phyloP scores from a whole-genome alignment of 352 stramenopile species.

The Pythium graminicola region DNA sequence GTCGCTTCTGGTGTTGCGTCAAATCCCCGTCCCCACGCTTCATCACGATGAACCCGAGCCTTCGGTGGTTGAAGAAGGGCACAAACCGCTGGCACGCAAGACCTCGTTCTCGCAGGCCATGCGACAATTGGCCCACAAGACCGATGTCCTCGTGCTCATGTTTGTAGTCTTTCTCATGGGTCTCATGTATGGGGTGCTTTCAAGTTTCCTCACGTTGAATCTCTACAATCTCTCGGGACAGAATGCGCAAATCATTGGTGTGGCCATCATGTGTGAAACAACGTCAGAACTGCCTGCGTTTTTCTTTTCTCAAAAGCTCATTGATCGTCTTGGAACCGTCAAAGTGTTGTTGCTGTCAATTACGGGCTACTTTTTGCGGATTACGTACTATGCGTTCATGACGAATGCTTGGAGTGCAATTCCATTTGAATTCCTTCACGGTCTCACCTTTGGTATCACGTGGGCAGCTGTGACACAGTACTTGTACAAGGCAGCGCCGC shows the following conservation, averaged over 20 bases:
- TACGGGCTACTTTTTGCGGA: constrained; percentile 44
- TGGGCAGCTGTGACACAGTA: constrained; percentile 79
- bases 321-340: constrained; percentile 51
- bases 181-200: constrained; percentile 51
- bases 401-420: constrained; percentile 57
- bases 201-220: constrained; percentile 68
- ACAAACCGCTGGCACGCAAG: constrained; percentile 28
- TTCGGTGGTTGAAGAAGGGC: too few species aligned
- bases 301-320: constrained; percentile 66
- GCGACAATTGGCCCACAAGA: constrained; percentile 37
- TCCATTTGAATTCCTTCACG: constrained; percentile 60
- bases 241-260: constrained; percentile 52
- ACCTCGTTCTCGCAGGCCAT: constrained; percentile 38
- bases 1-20: constrained; percentile 49
- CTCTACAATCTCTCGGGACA: constrained; percentile 66
- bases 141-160: constrained; percentile 58
- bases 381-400: constrained; percentile 59
- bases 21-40: constrained; percentile 47
- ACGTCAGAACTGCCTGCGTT: constrained; percentile 68
- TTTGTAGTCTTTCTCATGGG: constrained; percentile 59
- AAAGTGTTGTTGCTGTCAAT: constrained; percentile 49
- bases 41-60: too few species aligned
- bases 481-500: constrained; percentile 53
- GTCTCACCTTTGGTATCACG: constrained; percentile 59
- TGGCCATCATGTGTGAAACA: constrained; percentile 63